phyloP scores from a whole-genome alignment of 2,329 filamentous ascomycete species.

The Aspergillus sp. region DNA sequence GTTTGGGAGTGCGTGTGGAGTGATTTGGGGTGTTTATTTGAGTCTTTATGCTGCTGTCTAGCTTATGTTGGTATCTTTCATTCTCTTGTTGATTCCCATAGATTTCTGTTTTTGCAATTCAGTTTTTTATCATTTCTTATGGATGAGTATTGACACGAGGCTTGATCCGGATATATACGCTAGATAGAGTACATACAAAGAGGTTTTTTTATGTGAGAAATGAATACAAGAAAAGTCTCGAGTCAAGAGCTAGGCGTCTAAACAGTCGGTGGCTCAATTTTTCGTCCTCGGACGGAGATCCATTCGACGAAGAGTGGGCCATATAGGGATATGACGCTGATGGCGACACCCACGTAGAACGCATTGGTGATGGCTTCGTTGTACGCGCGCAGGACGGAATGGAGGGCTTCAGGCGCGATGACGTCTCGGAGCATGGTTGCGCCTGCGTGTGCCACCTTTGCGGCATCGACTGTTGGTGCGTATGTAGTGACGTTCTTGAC shows the following conservation, averaged over 20 bases:
- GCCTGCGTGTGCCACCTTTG: constrained; percentile 26
- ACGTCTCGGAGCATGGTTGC: constrained; percentile 32
- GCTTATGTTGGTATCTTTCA: constrained; percentile 1
- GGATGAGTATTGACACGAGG: too few relatives aligned
- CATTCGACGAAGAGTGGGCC: constrained; percentile 34
- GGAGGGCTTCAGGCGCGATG: constrained; percentile 21
- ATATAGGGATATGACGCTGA: constrained; percentile 30
- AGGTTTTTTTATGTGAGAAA: too few relatives aligned
- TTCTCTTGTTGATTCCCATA: neutral
- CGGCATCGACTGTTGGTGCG: constrained; percentile 22
- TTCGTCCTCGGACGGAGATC: constrained; percentile 36
- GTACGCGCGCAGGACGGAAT: constrained; percentile 30
- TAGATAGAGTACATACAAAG: too few relatives aligned
- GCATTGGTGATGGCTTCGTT: constrained; percentile 33
- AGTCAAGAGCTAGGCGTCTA: too few relatives aligned
- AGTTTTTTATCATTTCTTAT: too few relatives aligned
- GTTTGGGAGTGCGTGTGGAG: constrained; percentile 66
- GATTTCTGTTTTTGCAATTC: too few relatives aligned
- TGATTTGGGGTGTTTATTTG: constrained; percentile 72
- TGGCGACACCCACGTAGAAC: constrained; percentile 35
- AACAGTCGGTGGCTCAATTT: constrained; percentile 12
- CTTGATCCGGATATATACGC: too few relatives aligned
- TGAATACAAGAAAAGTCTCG: too few relatives aligned
- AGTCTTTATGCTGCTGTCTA: constrained; percentile 54
- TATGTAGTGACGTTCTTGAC: constrained; percentile 17